Conservation (phyloP, 2,329 filamentous ascomycete genomes). For the Paecilomyces sp. region DNA sequence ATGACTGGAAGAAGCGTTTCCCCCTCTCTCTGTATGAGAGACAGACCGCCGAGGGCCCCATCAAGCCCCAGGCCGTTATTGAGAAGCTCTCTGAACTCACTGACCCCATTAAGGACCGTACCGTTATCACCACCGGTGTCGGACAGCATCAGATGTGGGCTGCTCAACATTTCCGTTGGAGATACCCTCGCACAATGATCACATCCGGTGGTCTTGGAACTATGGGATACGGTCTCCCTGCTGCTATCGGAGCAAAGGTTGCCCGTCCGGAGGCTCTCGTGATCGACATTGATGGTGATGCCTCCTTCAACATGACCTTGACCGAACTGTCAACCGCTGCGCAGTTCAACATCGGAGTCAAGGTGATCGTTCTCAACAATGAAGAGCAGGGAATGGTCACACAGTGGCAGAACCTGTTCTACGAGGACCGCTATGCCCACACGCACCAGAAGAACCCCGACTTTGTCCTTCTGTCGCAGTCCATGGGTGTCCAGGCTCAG, state of each 20-base stretch:
- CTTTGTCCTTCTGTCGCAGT: slow-evolving; percentile 86
- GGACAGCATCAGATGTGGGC: slow-evolving; percentile 99
- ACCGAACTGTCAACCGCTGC: slow-evolving; percentile 89
- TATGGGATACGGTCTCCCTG: slow-evolving; percentile 92
- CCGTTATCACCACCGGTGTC: slow-evolving; percentile 87
- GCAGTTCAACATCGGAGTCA: slow-evolving; percentile 95
- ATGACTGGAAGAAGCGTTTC: slow-evolving; percentile 85
- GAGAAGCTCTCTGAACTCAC: slow-evolving; percentile 84
- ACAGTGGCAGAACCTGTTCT: slow-evolving; percentile 97
- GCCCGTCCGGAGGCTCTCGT: slow-evolving; percentile 74
- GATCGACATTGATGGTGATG: slow-evolving; percentile 94
- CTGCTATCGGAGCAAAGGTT: slow-evolving; percentile 93
- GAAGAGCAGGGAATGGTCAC: slow-evolving; percentile 98
- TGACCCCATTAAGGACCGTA: slow-evolving; percentile 69
- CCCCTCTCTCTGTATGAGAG: slow-evolving; percentile 76
- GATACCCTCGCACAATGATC: slow-evolving; percentile 85
- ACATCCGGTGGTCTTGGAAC: slow-evolving; percentile 92
- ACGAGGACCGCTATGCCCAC: slow-evolving; percentile 84
- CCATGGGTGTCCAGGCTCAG: slow-evolving; percentile 78
- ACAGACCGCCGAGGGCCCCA: slow-evolving; percentile 65
- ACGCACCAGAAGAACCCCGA: slow-evolving; percentile 95
- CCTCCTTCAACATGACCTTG: slow-evolving; percentile 98
- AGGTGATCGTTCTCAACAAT: slow-evolving; percentile 92
- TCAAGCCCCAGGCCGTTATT: slow-evolving; percentile 92
- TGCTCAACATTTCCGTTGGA: slow-evolving; percentile 94